Evolutionary conservation across 352 stramenopile species (phyloP), one percentile per base, ranked within the genome.

Genomic region (Elongisporangium senticosum): DNA sequence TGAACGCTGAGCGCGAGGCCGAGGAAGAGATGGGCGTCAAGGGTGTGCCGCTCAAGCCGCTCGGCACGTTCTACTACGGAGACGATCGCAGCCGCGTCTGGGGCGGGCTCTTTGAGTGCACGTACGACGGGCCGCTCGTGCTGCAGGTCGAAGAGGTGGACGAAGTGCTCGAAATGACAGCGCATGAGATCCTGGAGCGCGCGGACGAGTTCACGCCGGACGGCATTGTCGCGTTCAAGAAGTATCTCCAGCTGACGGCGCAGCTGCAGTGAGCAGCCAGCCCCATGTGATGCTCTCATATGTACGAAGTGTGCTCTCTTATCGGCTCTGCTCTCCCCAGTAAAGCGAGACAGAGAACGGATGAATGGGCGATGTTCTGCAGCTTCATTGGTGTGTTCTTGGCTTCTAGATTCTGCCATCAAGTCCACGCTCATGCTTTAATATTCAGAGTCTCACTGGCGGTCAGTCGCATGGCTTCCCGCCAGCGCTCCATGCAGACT

Each of bases 21-120:
- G 67, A 87, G 51, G 86, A 96, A 58, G 87, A 96, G 57, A 90
- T 96, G 86, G 86, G 87, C 15, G 75, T 96, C 23, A 70, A 64
- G 28, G 74, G 69, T 56, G 83, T 87, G 17, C 52, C 65, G 22
- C 75, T 95, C 55, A 61, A 53, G 19, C 70, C 75, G 53, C 55
- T 95, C 55, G 69, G 63, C 13, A 80, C 64, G 7, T 95, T 93
- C 51, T 87, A 87, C 63, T 95, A 92, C 61, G 56, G 51, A 15
- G 76, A 95, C 55, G 62, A 63, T 22, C 68, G 63, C 57, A 90
- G 68, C 33, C 66, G 74, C 48, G 83, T 95, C 17, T 95, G 83
- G 83, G 85, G 85, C 19, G 77, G 67, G 51, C 73, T 92, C 23
- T 95, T 89, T 50, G 83, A 90, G 54, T 90, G 79, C 61, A 86